Base-by-base conservation (phyloP, 495 filamentous ascomycete species). In the Trichoderma asperelloides region DNA sequence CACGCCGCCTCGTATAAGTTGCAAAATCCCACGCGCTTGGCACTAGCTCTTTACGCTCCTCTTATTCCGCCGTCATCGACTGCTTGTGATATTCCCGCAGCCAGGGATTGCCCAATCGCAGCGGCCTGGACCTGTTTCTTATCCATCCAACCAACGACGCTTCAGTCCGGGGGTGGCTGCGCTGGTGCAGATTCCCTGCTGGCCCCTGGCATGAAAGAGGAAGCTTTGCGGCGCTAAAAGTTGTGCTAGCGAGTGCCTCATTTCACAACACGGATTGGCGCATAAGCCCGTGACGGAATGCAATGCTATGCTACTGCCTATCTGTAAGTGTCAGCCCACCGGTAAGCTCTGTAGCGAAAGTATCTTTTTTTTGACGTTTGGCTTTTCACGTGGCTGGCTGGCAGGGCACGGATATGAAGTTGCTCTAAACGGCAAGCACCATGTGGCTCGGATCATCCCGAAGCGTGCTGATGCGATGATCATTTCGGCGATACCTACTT, bases 371-470 rank as follows among this genome's bases (percentile, higher is more conserved):
- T 47, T 47, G 43, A 16, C 43, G 2, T 1, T 47, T n/a, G 40
- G 43, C 18, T 8, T 2, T 25, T 51, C 47, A 51, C 47, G 47
- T 51, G 55, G 55, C 27, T 3, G 15, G 27, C 55, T 23, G 30
- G 55, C 27, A 60, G n/a, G 55, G 55, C 23, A n/a, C 55, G 55
- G 55, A 60, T 60, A 60, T 60, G 25, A 60, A 9, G 47, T 16
- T 7, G 23, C 27, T 21, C 27, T 12, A 18, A 15, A 30, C n/a
- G 55, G 25, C 55, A 60, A n/a, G n/a, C n/a, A 3, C 18, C n/a
- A 51, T 30, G 12, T 60, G 25, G 55, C 12, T 60, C 55, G 55
- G 55, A n/a, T 60, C 55, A 15, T 60, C 25, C 55, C 55, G 55
- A 60, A 0, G 27, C 23, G 12, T 51, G 47, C n/a, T 16, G 18